Conservation (phyloP, 371 early-diverging fungal genomes). For the Syncephalastrum monosporum region DNA sequence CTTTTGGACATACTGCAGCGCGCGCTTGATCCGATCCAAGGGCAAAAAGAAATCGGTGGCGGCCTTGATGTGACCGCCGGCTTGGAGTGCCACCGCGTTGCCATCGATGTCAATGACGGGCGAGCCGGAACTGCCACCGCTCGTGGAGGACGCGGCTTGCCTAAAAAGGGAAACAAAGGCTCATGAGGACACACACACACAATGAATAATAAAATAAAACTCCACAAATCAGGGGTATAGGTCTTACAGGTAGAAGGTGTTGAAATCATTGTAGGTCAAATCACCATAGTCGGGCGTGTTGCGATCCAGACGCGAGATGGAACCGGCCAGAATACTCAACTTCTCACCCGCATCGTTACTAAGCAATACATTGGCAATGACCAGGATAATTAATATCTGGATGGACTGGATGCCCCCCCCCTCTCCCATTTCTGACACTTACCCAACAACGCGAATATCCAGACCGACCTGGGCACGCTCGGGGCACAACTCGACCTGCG, state of each 20-base stretch:
- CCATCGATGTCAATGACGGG: conserved; percentile 94
- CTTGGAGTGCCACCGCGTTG: conserved; percentile 90
- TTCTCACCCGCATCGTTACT: conserved; percentile 94
- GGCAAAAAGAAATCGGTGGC: conserved; percentile 95
- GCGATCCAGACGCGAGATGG: conserved; percentile 87
- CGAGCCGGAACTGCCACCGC: conserved; percentile 84
- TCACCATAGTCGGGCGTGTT: conserved; percentile 64
- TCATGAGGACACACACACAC: neutral
- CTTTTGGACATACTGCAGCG: conserved; percentile 69
- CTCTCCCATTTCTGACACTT: conserved; percentile 9
- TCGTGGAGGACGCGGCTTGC: conserved; percentile 78
- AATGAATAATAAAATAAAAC: neutral
- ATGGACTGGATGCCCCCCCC: too few relatives aligned
- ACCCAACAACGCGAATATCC: conserved; percentile 91
- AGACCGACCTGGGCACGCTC: conserved; percentile 86
- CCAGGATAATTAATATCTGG: too few relatives aligned
- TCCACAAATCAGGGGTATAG: neutral
- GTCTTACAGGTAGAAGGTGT: conserved; percentile 72
- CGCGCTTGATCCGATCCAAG: conserved; percentile 77
- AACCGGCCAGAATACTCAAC: conserved; percentile 84
- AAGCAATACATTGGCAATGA: neutral
- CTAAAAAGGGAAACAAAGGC: conserved; percentile 18
- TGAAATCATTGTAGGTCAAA: conserved; percentile 72
- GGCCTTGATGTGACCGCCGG: conserved; percentile 79
- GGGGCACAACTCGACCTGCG: conserved; percentile 76